Evolutionary conservation across 2,329 filamentous ascomycete genomes (phyloP), one percentile per base, ranked within the genome.

Genomic region (Diplodia mutila): DNA sequence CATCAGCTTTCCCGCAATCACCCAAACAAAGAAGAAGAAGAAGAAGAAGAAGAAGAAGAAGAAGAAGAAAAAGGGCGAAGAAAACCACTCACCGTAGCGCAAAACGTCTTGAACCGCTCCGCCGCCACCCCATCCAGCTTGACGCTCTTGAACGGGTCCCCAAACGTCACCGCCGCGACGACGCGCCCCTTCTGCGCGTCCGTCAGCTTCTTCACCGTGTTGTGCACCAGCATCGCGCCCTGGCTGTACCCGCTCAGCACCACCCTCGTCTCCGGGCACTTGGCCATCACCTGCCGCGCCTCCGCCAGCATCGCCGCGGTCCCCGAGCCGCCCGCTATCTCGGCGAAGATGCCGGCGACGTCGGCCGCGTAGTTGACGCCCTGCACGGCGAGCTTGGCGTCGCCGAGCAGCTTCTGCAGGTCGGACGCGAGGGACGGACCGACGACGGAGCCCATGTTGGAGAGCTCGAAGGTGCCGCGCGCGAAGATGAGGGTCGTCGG

Each of bases 401-500:
- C 76, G 21, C 81, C 83, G 67, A 86, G 75, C 61, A 75, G 72
- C 4, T 72, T 55, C 9, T 77, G 78, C 1, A 87, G 73, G 2
- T 81, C 80, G 46, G 80, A 75, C 69, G 85, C 83, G 70, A 87
- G 83, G 1, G 83, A 81, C 2, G 85, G 85, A 0, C 85, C 85
- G 1, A 82, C 79, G 6, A 82, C 69, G 27, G 72, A 73, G 25
- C 86, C 86, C 61, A 87, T 82, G 70, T 85, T 87, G 49, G 84
- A 85, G 1, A 69, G 42, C 74, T 87, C 84, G 6, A 80, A 82
- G 4, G 85, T 86, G 9, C 86, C 85, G 21, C 85, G 82, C n/a
- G 85, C 85, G 70, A 85, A 87, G 71, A 88, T 82, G 63, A 87
- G 75, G 8, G 84, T 87, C 2, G n/a, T 27, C 71, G 51, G n/a